Conservation (phyloP, 129 eudicot species). For the Chrysanthemum seticuspe region DNA sequence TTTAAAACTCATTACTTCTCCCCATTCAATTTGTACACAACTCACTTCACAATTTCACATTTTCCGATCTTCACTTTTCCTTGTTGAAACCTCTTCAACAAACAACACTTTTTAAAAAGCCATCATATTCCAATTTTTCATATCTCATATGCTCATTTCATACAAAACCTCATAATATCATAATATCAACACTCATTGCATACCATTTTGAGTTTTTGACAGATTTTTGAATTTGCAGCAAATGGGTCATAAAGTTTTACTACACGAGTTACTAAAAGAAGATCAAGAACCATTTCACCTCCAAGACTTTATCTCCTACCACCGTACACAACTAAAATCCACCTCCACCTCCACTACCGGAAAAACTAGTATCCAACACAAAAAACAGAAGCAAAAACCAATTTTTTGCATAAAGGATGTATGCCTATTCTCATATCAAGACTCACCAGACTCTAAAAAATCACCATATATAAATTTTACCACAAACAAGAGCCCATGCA, state of each 20-base stretch:
- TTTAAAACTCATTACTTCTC: slow-evolving; percentile 57
- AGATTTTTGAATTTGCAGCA: too few species aligned
- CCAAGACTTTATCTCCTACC: slow-evolving; percentile 55
- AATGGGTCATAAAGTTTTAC: slow-evolving; percentile 50
- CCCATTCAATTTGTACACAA: slow-evolving; percentile 2
- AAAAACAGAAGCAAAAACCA: slow-evolving; percentile 35
- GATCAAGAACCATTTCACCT: slow-evolving; percentile 93
- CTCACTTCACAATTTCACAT: slow-evolving; percentile 24
- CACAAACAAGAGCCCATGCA: slow-evolving; percentile 41
- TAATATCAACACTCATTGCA: neutral
- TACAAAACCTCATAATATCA: slow-evolving; percentile 10
- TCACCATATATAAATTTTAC: slow-evolving; percentile 57
- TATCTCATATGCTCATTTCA: neutral
- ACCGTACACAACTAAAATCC: slow-evolving; percentile 45
- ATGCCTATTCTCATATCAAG: slow-evolving; percentile 52
- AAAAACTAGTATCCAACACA: slow-evolving; percentile 30
- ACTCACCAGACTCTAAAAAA: slow-evolving; percentile 58
- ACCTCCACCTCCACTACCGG: slow-evolving; percentile 6
- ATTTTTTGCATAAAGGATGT: slow-evolving; percentile 57
- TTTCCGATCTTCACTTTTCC: slow-evolving; percentile 26
- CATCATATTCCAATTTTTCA: slow-evolving; percentile 13
- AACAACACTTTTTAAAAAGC: neutral
- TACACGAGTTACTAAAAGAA: slow-evolving; percentile 67
- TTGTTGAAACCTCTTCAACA: slow-evolving; percentile 40
- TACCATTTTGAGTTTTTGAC: too few species aligned